Evolutionary conservation across 2,329 filamentous ascomycete species (phyloP).

Genomic region (Paracoccidioides brasiliensis): DNA sequence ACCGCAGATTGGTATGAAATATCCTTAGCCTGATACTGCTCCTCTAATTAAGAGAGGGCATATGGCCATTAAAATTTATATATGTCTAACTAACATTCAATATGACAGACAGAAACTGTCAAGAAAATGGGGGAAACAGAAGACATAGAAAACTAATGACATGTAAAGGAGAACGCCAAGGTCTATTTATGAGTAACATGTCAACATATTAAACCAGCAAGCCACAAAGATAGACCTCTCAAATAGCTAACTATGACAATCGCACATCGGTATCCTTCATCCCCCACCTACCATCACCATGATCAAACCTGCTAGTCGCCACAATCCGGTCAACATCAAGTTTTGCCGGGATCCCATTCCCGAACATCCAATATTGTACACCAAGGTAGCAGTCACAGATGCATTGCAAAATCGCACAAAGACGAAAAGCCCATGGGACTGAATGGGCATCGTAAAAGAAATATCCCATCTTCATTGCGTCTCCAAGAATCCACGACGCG

Average conservation of each 20-base stretch:
- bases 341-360: slow-evolving; percentile 3
- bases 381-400: slow-evolving; percentile 36
- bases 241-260: neutral
- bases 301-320: neutral
- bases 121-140: neutral
- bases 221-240: neutral
- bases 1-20: neutral
- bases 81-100: neutral
- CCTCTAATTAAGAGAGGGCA: neutral
- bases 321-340: neutral
- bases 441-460: slow-evolving; percentile 33
- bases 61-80: neutral
- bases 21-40: neutral
- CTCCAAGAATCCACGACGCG: slow-evolving; percentile 36
- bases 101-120: neutral
- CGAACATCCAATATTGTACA: slow-evolving; percentile 36
- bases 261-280: slow-evolving; percentile 11
- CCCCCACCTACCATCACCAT: slow-evolving; percentile 8
- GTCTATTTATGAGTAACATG: slow-evolving; percentile 1
- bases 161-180: neutral
- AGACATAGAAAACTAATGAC: neutral
- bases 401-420: slow-evolving; percentile 38
- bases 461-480: slow-evolving; percentile 39
- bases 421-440: slow-evolving; percentile 36
- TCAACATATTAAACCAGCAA: slow-evolving; percentile 1